Base-by-base conservation (phyloP, 192 early-diverging fungal species). In the Coemansia sp. region DNA sequence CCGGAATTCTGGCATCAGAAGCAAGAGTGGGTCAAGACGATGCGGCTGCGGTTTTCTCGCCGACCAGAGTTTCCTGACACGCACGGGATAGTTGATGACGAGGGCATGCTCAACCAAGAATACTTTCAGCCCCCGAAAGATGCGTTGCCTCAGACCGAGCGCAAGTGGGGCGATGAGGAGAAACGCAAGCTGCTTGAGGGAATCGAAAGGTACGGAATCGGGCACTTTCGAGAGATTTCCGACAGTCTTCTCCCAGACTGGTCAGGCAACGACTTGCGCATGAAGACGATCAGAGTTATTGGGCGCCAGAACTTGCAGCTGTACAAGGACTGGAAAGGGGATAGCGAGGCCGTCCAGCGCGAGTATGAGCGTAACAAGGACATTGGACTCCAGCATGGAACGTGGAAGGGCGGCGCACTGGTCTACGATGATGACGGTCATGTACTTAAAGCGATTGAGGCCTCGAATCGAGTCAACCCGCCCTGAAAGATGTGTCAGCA, bases 91-190 rank as follows among this genome's bases (percentile, higher is more conserved):
- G 92, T 97, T 61, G 89, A 93, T 64, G 71, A 85, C 13, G 94
- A 93, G 57, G 95, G 95, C 13, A 91, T 88, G 29, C 80, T 97
- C 15, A 97, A 97, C 70, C 95, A 97, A 86, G 93, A 94, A 87
- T 84, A 84, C 55, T 84, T 84, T 43, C 73, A 84, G 70, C 93
- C 93, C 27, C 90, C 92, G 40, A 92, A 91, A 72, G 91, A 88
- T 61, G 84, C 80, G 33, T 62, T 84, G 31, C 73, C 85, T 4
- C 76, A 80, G 62, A 67, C 74, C 41, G 90, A 90, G 46, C 87
- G 93, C 55, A 93, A 93, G 78, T 95, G 94, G 94, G 93, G 90
- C 16, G 93, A 94, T 4, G 87, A 87, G n/a, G 92, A 96, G 75
- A 88, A 89, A 40, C 65, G 64, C 40, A 78, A 92, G 54, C 78